Percentiles rank a stretch among this genome's conserved stretches.
These are phyloP conservation scores for Adansonia madagascariensis DNA, from an alignment of 441 rosid genomes.

Conservation along the genomic window DNA sequence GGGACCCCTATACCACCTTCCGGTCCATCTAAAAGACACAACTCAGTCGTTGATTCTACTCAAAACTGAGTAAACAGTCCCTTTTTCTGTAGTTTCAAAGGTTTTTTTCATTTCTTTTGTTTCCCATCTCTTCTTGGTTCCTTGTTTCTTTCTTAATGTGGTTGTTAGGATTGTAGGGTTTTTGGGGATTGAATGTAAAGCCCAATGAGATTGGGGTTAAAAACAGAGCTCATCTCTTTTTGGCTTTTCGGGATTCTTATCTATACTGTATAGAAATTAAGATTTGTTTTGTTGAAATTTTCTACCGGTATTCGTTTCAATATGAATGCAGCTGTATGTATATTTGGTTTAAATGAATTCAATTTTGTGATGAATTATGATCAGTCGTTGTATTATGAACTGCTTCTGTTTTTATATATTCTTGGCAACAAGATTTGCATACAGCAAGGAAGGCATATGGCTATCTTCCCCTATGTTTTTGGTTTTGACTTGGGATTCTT, in stretches of 20 bases:
- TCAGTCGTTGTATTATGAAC: not conserved
- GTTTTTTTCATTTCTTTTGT: not conserved
- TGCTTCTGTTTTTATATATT: not conserved
- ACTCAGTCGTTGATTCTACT: conserved; percentile 48
- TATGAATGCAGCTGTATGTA: not conserved
- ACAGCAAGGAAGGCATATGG: not conserved
- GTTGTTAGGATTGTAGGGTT: conserved; percentile 21
- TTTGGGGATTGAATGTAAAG: conserved; percentile 20
- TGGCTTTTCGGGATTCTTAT: conserved; percentile 10
- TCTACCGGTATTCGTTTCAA: conserved; percentile 24
- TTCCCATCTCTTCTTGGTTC: too few relatives aligned
- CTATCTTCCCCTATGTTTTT: not conserved
- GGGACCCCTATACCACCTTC: conserved; percentile 75
- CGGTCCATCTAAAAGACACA: conserved; percentile 82
- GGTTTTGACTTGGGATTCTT: conserved; percentile 16
- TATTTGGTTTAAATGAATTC: conserved; percentile 15
- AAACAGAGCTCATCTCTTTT: conserved; percentile 5
- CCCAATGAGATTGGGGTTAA: conserved; percentile 18
- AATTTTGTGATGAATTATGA: conserved; percentile 12
- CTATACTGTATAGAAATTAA: conserved; percentile 37
- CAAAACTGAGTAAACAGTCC: conserved; percentile 30
- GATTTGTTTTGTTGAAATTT: conserved; percentile 27
- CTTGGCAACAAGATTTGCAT: not conserved
- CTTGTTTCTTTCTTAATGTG: not conserved
- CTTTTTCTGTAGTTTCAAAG: not conserved